A percentile compares a stretch with the other conserved stretches of the same genome.
Conservation (phyloP, 495 filamentous ascomycete species). For the Parmelia sp. region DNA sequence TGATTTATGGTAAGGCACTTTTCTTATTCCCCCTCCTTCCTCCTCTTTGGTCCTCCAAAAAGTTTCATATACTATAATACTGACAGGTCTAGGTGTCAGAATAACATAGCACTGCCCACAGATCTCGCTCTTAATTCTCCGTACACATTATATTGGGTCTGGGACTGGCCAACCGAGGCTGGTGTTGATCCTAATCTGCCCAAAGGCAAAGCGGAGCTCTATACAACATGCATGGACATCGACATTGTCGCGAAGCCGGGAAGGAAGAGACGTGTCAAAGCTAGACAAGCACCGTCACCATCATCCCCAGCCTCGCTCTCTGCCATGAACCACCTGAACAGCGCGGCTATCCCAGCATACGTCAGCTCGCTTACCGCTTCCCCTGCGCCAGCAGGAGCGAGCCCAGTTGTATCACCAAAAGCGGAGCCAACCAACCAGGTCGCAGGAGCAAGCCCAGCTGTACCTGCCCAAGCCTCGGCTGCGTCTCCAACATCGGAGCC, state of each 20-base stretch:
- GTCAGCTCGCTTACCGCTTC: constrained; percentile 5
- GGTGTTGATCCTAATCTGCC: constrained; percentile 41
- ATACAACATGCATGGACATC: constrained; percentile 78
- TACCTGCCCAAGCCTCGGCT: not conserved
- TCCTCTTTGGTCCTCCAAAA: too few relatives aligned
- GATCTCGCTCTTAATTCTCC: constrained; percentile 46
- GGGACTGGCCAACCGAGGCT: constrained; percentile 71
- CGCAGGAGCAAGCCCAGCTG: too few relatives aligned
- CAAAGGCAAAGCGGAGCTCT: constrained; percentile 59
- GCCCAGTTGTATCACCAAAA: constrained; percentile 5
- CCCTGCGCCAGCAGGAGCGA: constrained; percentile 8
- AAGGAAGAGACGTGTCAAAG: constrained; percentile 7
- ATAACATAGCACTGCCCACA: constrained; percentile 62
- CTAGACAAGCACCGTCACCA: constrained; percentile 10
- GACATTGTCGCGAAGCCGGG: constrained; percentile 40
- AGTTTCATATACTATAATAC: too few relatives aligned
- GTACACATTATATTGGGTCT: constrained; percentile 84
- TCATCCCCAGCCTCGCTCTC: not conserved
- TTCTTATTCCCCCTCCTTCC: too few relatives aligned
- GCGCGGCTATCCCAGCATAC: constrained; percentile 13
- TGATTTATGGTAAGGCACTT: constrained; percentile 55
- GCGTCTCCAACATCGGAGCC: constrained; percentile 1
- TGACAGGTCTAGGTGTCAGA: too few relatives aligned
- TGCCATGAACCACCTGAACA: constrained; percentile 1
- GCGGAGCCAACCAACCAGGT: not conserved